Evolutionary conservation across 352 stramenopile genomes (phyloP).

Genomic region (Pythium volutum): DNA sequence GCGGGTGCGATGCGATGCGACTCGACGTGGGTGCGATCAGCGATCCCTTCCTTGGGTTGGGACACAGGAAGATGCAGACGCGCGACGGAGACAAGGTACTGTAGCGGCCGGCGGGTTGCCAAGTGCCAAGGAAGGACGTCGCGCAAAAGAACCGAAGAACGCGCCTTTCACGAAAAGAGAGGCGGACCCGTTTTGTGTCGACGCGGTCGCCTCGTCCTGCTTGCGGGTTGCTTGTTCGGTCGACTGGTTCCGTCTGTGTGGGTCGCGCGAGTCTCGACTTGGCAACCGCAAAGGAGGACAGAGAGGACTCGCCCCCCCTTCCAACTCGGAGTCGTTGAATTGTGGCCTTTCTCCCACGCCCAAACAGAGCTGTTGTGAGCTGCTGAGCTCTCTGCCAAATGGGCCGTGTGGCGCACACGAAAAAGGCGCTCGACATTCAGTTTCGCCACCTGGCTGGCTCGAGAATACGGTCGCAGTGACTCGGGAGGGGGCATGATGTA

Average conservation of each 20-base stretch:
- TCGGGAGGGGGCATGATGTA: too few relatives aligned
- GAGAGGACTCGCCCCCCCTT: too few relatives aligned
- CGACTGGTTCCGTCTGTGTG: not conserved
- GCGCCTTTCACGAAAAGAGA: too few relatives aligned
- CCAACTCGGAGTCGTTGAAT: not conserved
- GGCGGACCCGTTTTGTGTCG: not conserved
- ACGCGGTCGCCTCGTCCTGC: too few relatives aligned
- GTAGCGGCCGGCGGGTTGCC: not conserved
- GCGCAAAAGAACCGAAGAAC: not conserved
- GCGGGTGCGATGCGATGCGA: too few relatives aligned
- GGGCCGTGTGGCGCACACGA: not conserved
- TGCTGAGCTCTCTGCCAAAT: conserved; percentile 23
- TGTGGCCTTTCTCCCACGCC: not conserved
- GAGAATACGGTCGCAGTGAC: too few relatives aligned
- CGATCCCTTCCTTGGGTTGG: too few relatives aligned
- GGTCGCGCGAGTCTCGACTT: not conserved
- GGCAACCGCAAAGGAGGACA: conserved; percentile 3
- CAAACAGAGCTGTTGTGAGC: conserved; percentile 3
- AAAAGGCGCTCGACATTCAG: not conserved
- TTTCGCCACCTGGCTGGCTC: not conserved
- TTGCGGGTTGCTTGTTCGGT: too few relatives aligned
- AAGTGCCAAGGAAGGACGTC: conserved; percentile 1
- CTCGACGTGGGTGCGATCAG: not conserved
- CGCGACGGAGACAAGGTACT: too few relatives aligned
- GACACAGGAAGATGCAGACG: too few relatives aligned